These are phyloP conservation scores for Trichosporon sp. DNA, from an alignment of 1,284 basidiomycete species.

Conservation along the genomic window DNA sequence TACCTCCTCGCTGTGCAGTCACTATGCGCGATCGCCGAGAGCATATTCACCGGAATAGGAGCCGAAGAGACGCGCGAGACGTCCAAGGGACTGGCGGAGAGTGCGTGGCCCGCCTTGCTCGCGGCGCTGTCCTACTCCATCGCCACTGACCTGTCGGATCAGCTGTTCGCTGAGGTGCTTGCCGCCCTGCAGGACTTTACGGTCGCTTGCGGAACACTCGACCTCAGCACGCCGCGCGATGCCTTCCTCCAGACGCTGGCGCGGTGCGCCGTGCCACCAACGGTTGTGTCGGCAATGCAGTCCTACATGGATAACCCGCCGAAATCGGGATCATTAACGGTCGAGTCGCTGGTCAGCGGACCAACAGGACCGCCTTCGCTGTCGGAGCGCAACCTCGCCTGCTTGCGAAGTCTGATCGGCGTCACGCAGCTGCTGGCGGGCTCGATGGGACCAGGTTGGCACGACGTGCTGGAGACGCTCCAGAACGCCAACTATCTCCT, in stretches of 20 bases:
- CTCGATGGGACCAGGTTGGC: constrained; percentile 83
- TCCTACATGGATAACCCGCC: constrained; percentile 57
- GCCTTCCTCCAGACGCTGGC: constrained; percentile 83
- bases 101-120: constrained; percentile 82
- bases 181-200: constrained; percentile 76
- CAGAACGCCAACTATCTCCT: constrained; percentile 92
- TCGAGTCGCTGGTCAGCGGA: constrained; percentile 59
- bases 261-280: constrained; percentile 79
- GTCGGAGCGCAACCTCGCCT: constrained; percentile 83
- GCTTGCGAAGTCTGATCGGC: constrained; percentile 73
- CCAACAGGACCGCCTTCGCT: constrained; percentile 61
- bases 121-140: constrained; percentile 85
- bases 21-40: constrained; percentile 79
- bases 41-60: constrained; percentile 65
- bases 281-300: constrained; percentile 78
- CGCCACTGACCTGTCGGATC: constrained; percentile 72
- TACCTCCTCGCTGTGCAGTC: constrained; percentile 88
- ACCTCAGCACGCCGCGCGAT: constrained; percentile 79
- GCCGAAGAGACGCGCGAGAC: constrained; percentile 48
- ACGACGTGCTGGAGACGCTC: constrained; percentile 77
- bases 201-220: constrained; percentile 82
- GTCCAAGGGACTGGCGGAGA: constrained; percentile 70
- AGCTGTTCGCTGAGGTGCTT: constrained; percentile 65
- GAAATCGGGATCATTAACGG: constrained; percentile 50
- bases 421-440: constrained; percentile 78